Evolutionary conservation across 1,139 yeast genomes (phyloP).

Genomic region (Pichia sp.): DNA sequence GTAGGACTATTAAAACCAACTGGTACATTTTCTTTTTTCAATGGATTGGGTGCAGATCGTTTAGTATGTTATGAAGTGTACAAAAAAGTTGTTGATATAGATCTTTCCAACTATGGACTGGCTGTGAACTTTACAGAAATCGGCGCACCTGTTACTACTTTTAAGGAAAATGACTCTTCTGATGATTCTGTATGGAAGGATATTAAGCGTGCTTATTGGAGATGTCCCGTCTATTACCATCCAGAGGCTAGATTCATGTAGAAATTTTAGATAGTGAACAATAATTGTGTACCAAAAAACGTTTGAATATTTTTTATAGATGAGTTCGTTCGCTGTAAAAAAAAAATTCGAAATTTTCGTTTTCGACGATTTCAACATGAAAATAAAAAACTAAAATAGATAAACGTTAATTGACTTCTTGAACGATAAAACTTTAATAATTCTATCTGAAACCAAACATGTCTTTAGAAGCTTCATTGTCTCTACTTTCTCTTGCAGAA

Average conservation of each 20-base stretch:
- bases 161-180: conserved; percentile 23
- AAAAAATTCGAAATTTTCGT: too few relatives aligned
- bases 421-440: too few relatives aligned
- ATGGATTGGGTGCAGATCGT: conserved; percentile 95
- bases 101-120: conserved; percentile 74
- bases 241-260: conserved; percentile 47
- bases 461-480: conserved; percentile 52
- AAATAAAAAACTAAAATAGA: too few relatives aligned
- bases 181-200: conserved; percentile 59
- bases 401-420: too few relatives aligned
- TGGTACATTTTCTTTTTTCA: conserved; percentile 84
- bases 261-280: neutral
- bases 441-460: conserved; percentile 22
- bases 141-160: conserved; percentile 35
- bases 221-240: conserved; percentile 60
- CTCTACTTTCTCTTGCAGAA: conserved; percentile 47
- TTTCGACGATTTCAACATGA: too few relatives aligned
- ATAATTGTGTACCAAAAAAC: neutral
- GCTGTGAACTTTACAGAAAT: conserved; percentile 46
- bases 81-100: conserved; percentile 73
- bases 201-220: conserved; percentile 69
- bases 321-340: too few relatives aligned
- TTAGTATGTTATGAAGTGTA: conserved; percentile 86
- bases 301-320: too few relatives aligned
- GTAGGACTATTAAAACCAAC: conserved; percentile 79